These are phyloP conservation scores for Naganishia kalamii DNA, from an alignment of 768 basidiomycete species.

Conservation along the genomic window DNA sequence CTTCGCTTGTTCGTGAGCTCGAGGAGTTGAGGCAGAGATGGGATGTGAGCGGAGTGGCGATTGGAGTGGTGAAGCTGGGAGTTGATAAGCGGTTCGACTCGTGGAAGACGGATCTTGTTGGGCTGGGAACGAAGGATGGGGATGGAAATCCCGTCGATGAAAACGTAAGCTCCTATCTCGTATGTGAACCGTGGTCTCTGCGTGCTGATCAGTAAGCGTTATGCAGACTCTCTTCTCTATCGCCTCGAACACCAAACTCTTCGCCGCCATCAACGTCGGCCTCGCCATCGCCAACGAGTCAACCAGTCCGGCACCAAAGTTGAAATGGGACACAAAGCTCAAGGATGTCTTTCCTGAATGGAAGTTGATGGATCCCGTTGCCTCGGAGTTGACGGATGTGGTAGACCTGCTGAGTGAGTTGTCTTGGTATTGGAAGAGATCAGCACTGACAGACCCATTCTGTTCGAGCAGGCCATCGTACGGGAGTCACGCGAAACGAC, in stretches of 20 bases:
- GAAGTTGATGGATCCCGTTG: slow-evolving; percentile 33
- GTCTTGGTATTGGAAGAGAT: neutral
- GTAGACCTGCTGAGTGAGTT: slow-evolving; percentile 35
- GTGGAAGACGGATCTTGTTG: slow-evolving; percentile 10
- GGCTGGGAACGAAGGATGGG: neutral
- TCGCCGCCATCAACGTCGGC: slow-evolving; percentile 31
- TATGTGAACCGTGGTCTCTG: neutral
- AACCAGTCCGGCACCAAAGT: slow-evolving; percentile 15
- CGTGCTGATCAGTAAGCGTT: too few relatives aligned
- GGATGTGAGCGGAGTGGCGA: neutral
- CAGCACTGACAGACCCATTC: neutral
- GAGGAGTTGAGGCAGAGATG: neutral
- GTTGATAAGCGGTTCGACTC: neutral
- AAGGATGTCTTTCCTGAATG: slow-evolving; percentile 36
- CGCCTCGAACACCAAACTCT: slow-evolving; percentile 42
- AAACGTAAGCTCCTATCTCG: slow-evolving; percentile 10
- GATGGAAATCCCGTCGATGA: slow-evolving; percentile 4
- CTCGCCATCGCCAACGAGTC: slow-evolving; percentile 33
- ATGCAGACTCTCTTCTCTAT: slow-evolving; percentile 37
- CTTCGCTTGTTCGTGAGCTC: neutral
- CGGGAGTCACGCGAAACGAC: slow-evolving; percentile 39
- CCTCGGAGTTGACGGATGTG: slow-evolving; percentile 31
- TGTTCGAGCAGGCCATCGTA: slow-evolving; percentile 37
- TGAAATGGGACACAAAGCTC: slow-evolving; percentile 34
- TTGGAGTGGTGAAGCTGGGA: neutral